Percentiles rank a stretch among this genome's conserved stretches.
Conservation (phyloP, 2,329 filamentous ascomycete genomes). For the Curvularia verruculosa region DNA sequence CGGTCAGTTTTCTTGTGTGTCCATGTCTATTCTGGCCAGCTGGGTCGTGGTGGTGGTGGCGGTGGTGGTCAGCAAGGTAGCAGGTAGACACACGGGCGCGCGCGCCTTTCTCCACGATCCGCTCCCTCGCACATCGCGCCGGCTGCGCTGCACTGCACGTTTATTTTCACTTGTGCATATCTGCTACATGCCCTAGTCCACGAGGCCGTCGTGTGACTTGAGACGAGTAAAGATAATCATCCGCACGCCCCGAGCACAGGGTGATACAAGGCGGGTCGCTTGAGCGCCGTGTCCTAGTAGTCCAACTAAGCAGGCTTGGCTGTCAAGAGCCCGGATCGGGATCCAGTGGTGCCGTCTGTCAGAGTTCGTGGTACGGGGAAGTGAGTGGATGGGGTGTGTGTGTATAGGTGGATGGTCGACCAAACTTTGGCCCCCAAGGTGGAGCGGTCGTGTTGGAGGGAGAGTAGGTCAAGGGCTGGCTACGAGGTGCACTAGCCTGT, state of each 20-base stretch:
- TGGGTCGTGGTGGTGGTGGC: constrained; percentile 11
- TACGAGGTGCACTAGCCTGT: constrained; percentile 20
- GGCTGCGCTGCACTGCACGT: constrained; percentile 51
- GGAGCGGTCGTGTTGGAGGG: constrained; percentile 11
- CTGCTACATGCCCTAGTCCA: constrained; percentile 40
- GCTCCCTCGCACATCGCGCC: constrained; percentile 48
- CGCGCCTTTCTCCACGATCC: constrained; percentile 44
- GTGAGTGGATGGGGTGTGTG: constrained; percentile 24
- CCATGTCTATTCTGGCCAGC: constrained; percentile 3
- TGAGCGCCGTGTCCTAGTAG: constrained; percentile 29
- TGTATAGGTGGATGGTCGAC: constrained; percentile 19
- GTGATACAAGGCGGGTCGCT: constrained; percentile 38
- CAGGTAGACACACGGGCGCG: constrained; percentile 41
- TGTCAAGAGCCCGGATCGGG: constrained; percentile 12
- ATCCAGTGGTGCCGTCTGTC: constrained; percentile 33
- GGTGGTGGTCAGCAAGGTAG: constrained; percentile 21
- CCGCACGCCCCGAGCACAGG: constrained; percentile 21
- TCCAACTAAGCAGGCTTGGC: constrained; percentile 18
- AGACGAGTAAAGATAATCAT: constrained; percentile 14
- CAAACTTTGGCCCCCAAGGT: constrained; percentile 36
- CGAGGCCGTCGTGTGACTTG: constrained; percentile 44
- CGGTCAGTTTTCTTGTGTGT: constrained; percentile 12
- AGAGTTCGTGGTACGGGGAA: constrained; percentile 38
- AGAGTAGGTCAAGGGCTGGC: constrained; percentile 12
- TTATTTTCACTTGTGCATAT: constrained; percentile 50